phyloP scores from a whole-genome alignment of 768 basidiomycete species.

The Psilocybe cubensis region DNA sequence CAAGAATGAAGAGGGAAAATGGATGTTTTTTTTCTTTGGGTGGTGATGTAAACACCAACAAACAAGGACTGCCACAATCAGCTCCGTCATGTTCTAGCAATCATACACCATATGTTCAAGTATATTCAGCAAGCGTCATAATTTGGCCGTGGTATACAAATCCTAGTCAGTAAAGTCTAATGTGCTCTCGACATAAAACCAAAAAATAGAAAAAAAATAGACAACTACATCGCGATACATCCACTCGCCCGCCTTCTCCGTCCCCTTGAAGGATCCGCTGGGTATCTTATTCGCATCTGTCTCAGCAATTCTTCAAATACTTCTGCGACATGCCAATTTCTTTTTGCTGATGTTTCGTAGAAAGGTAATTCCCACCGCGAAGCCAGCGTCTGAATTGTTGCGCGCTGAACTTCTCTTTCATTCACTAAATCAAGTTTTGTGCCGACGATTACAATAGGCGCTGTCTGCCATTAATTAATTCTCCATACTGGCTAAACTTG shows the following conservation, averaged over 20 bases:
- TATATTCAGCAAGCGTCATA: neutral
- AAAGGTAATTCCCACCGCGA: slow-evolving; percentile 73
- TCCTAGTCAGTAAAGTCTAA: neutral
- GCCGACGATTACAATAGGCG: slow-evolving; percentile 87
- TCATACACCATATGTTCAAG: neutral
- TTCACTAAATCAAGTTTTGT: slow-evolving; percentile 82
- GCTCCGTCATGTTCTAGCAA: no score
- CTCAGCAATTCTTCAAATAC: slow-evolving; percentile 79
- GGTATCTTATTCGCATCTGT: slow-evolving; percentile 74
- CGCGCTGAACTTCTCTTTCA: slow-evolving; percentile 77
- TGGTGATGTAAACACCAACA: slow-evolving; percentile 19
- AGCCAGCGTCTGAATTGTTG: slow-evolving; percentile 65
- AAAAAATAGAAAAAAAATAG: neutral
- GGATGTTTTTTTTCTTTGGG: slow-evolving; percentile 5
- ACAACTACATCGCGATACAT: slow-evolving; percentile 45
- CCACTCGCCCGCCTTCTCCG: slow-evolving; percentile 34
- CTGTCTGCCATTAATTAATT: slow-evolving; percentile 37
- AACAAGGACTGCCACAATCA: slow-evolving; percentile 23
- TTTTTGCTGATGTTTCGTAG: slow-evolving; percentile 89
- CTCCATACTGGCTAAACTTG: slow-evolving; percentile 4
- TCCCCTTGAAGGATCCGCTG: slow-evolving; percentile 46
- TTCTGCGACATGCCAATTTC: slow-evolving; percentile 78
- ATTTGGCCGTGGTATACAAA: neutral
- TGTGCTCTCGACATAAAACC: neutral
- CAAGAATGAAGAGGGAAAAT: slow-evolving; percentile 5